Base-by-base conservation (phyloP, 2,329 filamentous ascomycete genomes). In the Xylaria multiplex region DNA sequence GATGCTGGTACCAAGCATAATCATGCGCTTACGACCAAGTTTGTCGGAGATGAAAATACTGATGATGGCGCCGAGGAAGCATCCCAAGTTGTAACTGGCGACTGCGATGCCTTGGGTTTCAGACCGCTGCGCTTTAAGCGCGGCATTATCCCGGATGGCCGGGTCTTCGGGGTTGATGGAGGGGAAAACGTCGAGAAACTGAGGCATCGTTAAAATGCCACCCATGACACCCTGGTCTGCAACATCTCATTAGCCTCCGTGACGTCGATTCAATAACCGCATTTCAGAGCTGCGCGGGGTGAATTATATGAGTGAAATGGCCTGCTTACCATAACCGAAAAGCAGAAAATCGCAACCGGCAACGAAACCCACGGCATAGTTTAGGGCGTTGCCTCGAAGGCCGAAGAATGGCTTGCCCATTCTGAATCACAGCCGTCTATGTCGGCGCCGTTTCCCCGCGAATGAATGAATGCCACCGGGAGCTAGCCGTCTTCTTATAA, bases 201-300 rank as follows among this genome's bases (percentile, higher is more conserved):
- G 83, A 22, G 84, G 79, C 73, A 94, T 84, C 2, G 90, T 92
- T 63, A 95, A 81, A 69, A 95, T 88, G 63, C 89, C 89, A 52
- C 90, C 91, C 84, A 92, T 93, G 9, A 93, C 90, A 74, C 91
- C 89, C 78, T 91, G 90, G 77, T 93, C 91, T 89, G 19, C 16
- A 19, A 35, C 11, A 13, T 37, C 37, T 16, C 35, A 45, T 69
- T 58, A 65, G 68, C n/a, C 45, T 58, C 30, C 46, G 13, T 14
- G 32, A 24, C 11, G 14, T 84, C 11, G 48, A 78, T 81, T 70
- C 61, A 19, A 64, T 59, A 57, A 67, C 63, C 9, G 35, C 59
- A 54, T 37, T 22, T 53, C 11, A 30, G 50, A 45, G 24, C 11
- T 7, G 35, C 52, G 35, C 49, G 32, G 22, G 11, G 6, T 37